Conservation (phyloP, 1,284 basidiomycete species). For the Ceratobasidium sp. region DNA sequence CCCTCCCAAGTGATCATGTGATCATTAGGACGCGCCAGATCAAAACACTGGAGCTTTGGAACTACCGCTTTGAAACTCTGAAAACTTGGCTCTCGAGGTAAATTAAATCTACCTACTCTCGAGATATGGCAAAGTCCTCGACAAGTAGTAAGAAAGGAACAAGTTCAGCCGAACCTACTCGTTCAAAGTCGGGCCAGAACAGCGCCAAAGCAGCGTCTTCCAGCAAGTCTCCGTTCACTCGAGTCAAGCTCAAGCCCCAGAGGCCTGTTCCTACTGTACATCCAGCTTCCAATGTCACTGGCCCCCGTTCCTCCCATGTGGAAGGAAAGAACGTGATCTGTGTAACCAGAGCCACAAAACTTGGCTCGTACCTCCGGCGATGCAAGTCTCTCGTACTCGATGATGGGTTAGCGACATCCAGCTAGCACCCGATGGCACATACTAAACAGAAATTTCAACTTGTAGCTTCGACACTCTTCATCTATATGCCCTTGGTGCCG, state of each 20-base stretch:
- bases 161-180: neutral
- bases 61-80: constrained; percentile 4
- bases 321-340: constrained; percentile 82
- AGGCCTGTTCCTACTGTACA: constrained; percentile 79
- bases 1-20: constrained; percentile 30
- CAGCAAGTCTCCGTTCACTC: neutral
- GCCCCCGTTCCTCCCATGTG: constrained; percentile 75
- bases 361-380: constrained; percentile 77
- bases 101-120: neutral
- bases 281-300: constrained; percentile 74
- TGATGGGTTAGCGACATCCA: constrained; percentile 65
- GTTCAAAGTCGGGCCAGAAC: neutral
- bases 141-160: neutral
- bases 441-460: constrained; percentile 1
- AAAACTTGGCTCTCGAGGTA: too few relatives aligned
- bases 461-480: constrained; percentile 74
- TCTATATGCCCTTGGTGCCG: constrained; percentile 84
- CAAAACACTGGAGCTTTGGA: neutral
- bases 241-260: constrained; percentile 68
- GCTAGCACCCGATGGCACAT: neutral
- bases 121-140: constrained; percentile 10
- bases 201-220: neutral
- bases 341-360: constrained; percentile 75
- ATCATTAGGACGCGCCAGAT: neutral
- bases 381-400: constrained; percentile 78